Conservation (phyloP, 352 stramenopile genomes). For the Globisporangium megalacanthum region DNA sequence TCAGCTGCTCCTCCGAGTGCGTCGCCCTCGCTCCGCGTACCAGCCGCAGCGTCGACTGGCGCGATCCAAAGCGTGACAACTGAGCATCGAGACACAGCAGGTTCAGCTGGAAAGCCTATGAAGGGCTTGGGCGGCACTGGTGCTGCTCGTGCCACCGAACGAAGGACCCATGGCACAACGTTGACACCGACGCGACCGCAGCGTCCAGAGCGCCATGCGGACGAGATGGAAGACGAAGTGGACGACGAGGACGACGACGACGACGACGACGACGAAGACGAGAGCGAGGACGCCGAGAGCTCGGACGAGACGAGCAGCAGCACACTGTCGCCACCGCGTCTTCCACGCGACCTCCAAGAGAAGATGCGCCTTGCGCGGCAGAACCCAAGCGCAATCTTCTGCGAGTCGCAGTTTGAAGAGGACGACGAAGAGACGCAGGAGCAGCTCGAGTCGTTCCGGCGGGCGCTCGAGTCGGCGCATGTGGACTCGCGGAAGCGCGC, state of each 20-base stretch:
- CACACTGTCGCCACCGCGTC: too few relatives aligned
- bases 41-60: too few relatives aligned
- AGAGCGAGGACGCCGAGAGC: slow-evolving; percentile 1
- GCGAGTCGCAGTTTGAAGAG: slow-evolving; percentile 78
- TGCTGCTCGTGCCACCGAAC: background rate
- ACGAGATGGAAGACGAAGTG: background rate
- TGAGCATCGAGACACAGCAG: too few relatives aligned
- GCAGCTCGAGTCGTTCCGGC: slow-evolving; percentile 70
- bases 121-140: background rate
- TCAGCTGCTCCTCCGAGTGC: too few relatives aligned
- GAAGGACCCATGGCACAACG: too few relatives aligned
- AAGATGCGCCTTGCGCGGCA: slow-evolving; percentile 61
- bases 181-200: background rate
- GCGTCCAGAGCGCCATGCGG: background rate
- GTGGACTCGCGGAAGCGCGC: slow-evolving; percentile 40
- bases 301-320: slow-evolving; percentile 2
- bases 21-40: too few relatives aligned
- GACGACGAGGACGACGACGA: slow-evolving; percentile 8
- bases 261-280: slow-evolving; percentile 6
- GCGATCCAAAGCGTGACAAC: too few relatives aligned
- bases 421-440: slow-evolving; percentile 74
- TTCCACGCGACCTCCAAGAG: slow-evolving; percentile 31
- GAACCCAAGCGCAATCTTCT: slow-evolving; percentile 76
- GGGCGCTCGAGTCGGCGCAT: slow-evolving; percentile 72
- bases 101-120: too few relatives aligned